Evolutionary conservation across 352 stramenopile species (phyloP), one percentile per base, ranked within the genome.

Genomic region (Globisporangium cylindrosporum): DNA sequence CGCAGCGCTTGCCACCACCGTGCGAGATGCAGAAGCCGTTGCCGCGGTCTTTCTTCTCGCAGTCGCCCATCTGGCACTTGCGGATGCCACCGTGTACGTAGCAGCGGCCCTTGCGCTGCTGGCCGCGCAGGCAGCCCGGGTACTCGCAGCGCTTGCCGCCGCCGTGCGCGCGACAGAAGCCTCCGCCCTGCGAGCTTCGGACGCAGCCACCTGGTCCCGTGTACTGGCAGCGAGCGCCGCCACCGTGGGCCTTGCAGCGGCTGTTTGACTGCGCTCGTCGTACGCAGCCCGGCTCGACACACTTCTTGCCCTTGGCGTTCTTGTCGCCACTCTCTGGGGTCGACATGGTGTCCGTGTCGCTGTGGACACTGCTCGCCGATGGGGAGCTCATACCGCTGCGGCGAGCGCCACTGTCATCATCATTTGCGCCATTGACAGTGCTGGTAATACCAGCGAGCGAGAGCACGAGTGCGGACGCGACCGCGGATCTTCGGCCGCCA

Each of bases 1-100:
- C 64, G 24, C 74, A 80, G 24, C 74, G 72, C 56, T 80, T 80
- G 43, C 74, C 74, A 27, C 74, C 74, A 10, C 76, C 77, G 58
- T 84, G 77, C 5, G 71, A 73, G 34, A 82, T 83, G 55, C 79
- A 87, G 32, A 70, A 83, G 9, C 75, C 75, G 56, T 93, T 93
- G 64, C 88, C 89, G 46, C 88, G 82, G 61, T 95, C 89, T 43
- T 94, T 92, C 76, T 96, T 96, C 75, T 94, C 85, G 65, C 89
- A 96, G 8, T 73, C 64, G 24, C 73, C 76, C 53, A 80, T 78
- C 59, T 92, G 83, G 62, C 89, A 96, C 68, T 89, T 89, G 67
- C 87, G 87, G 68, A 94, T 93, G 56, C 87, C 87, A 20, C 87
- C 87, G 68, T 94, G 87, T 7, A 92, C 80, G 75, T 93, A 94